These are phyloP conservation scores for Strobilomyces dryophilus DNA, from an alignment of 768 basidiomycete species.

Conservation along the genomic window DNA sequence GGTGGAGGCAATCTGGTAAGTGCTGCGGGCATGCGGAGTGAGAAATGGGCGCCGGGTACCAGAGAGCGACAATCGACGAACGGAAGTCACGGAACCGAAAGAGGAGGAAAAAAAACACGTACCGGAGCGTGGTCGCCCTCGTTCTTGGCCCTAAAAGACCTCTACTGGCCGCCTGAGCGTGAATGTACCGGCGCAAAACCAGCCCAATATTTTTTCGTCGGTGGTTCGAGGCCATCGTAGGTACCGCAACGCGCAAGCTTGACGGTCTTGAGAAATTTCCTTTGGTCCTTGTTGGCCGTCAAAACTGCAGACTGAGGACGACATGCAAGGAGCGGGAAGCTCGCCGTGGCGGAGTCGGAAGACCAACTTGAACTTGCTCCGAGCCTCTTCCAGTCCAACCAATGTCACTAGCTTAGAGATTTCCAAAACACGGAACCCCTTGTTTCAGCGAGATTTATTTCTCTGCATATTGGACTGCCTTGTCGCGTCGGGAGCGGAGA, in stretches of 20 bases:
- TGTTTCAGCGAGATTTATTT: background rate
- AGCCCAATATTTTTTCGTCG: conserved; percentile 17
- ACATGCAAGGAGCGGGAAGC: too few species aligned
- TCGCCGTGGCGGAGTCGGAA: too few species aligned
- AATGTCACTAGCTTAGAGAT: too few species aligned
- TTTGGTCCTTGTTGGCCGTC: background rate
- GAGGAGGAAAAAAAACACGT: conserved; percentile 12
- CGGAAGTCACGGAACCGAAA: background rate
- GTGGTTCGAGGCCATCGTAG: conserved; percentile 15
- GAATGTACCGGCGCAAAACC: conserved; percentile 29
- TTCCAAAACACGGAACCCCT: background rate
- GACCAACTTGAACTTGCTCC: too few species aligned
- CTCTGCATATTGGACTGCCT: background rate
- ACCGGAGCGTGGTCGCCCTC: conserved; percentile 56
- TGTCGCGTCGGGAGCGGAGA: background rate
- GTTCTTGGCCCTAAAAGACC: conserved; percentile 56
- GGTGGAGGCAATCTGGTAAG: conserved; percentile 50
- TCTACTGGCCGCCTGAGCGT: conserved; percentile 58
- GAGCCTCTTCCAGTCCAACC: too few species aligned
- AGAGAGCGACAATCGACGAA: background rate
- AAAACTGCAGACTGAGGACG: background rate
- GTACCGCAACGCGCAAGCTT: background rate
- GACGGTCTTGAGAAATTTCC: background rate
- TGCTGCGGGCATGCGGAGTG: conserved; percentile 31
- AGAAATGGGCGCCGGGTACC: background rate